Evolutionary conservation across 2,329 filamentous ascomycete genomes (phyloP), one percentile per base, ranked within the genome.

Genomic region (Decorospora gaudefroyi): DNA sequence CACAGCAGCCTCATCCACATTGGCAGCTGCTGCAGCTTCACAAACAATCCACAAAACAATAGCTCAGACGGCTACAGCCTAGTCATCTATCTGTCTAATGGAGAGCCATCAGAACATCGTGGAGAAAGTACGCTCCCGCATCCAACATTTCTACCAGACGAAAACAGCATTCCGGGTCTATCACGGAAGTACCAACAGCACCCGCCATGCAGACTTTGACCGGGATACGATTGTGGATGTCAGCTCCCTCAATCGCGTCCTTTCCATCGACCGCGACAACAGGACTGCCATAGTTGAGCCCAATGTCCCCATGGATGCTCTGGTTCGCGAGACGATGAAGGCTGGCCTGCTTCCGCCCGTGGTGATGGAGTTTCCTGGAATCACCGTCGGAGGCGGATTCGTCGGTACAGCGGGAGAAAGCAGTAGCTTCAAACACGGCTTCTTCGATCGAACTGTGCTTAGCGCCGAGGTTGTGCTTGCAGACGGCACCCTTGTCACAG

Each of bases 111-210:
- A 51, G n/a, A 15, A 42, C 13, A 48, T 49, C 8, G 61, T 67
- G 4, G 54, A 59, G n/a, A 33, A 30, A 12, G 43, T 69, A 7
- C 46, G 58, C 30, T 38, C 44, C 13, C 55, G 49, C 15, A 52
- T 66, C 6, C 42, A 52, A 7, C 50, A 62, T 6, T 67, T 67
- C 15, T 59, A 68, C 47, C 36, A 43, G 15, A 46, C 43, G 13
- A 62, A 60, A 32, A 61, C 53, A 2, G 52, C 64, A 2, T 68
- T 68, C 37, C 61, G 65, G 7, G 53, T 90, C 59, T 88, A 84
- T 60, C 87, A 90, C 70, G 87, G 87, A 55, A 83, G 84, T 2
- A 90, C 87, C 16, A 89, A 88, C 73, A 87, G 82, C 69, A 90
- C 87, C 10, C 82, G 87, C 0, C 77, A 78, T 45, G 64, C 67